Evolutionary conservation across 441 rosid species (phyloP).

Genomic region (Erodium moschatum): DNA sequence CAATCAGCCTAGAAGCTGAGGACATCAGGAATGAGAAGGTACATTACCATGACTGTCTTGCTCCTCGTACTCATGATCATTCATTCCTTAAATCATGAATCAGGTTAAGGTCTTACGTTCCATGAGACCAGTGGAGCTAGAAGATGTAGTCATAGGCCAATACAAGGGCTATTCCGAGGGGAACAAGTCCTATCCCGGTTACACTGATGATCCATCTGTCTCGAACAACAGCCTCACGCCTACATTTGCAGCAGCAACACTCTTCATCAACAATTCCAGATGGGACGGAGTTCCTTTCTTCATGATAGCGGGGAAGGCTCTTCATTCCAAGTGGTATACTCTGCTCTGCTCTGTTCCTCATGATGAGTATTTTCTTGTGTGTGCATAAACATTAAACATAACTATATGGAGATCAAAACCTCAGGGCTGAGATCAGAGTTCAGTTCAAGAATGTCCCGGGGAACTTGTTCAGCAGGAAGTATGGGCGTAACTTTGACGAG

Average conservation of each 20-base stretch:
- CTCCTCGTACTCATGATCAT: background rate
- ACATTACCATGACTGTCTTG: background rate
- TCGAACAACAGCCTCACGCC: conserved; percentile 65
- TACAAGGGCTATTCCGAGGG: conserved; percentile 48
- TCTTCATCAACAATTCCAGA: conserved; percentile 70
- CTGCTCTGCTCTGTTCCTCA: background rate
- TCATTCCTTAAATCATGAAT: background rate
- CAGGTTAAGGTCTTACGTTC: conserved; percentile 83
- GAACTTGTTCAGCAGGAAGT: conserved; percentile 55
- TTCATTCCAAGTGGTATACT: conserved; percentile 53
- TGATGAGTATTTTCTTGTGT: too few relatives aligned
- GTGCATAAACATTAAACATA: too few relatives aligned
- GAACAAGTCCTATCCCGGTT: too few relatives aligned
- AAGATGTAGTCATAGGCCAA: conserved; percentile 66
- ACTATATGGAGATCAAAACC: conserved; percentile 18
- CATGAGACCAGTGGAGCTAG: conserved; percentile 60
- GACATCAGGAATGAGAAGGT: conserved; percentile 93
- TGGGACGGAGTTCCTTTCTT: conserved; percentile 97
- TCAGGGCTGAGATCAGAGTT: conserved; percentile 84
- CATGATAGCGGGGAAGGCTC: conserved; percentile 90
- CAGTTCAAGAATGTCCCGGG: conserved; percentile 95
- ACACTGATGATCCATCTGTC: conserved; percentile 61
- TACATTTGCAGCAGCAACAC: conserved; percentile 85
- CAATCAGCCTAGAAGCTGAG: conserved; percentile 91
- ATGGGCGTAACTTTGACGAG: conserved; percentile 62